Evolutionary conservation across 2,329 filamentous ascomycete species (phyloP), one percentile per base, ranked within the genome.

Genomic region (Chrysoporthe austroafricana): DNA sequence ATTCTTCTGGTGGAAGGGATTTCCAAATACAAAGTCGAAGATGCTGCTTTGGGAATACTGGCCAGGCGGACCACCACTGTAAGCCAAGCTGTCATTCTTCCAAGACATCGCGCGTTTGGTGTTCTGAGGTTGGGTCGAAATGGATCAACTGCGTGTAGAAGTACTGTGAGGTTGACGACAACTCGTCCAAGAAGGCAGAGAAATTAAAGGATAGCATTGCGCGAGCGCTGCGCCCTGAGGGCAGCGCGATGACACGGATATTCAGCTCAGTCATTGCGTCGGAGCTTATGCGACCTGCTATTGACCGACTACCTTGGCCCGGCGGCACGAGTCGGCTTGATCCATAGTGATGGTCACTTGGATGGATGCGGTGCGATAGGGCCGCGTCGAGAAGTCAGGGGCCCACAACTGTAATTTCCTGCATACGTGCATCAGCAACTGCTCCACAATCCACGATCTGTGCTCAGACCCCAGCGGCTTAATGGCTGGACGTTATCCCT

Each of bases 21-120:
- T 76, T 67, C 76, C 75, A 65, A 80, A 78, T 18, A 76, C 62
- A 66, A 75, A 82, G 64, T 79, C 75, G 67, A 81, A 81, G 62
- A 75, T 68, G 57, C 78, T 80, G 21, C 57, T 56, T 4, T 67
- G 62, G 16, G 75, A 74, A n/a, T 76, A 62, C 34, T 70, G 64
- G 43, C 71, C 70, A 1, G 73, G 68, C 0, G 71, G 69, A n/a
- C 67, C 63, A 46, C 73, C 74, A 11, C 72, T 66, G 46, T 73
- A 73, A 34, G 74, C 72, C 65, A 70, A 52, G 7, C 46, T 64
- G 34, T 65, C 52, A 16, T 46, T 36, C 4, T 21, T 50, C 11
- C 54, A 26, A 26, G 66, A 44, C 66, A 70, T 70, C 32, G 6
- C 39, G 21, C 16, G 36, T 39, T 42, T 9, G 16, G 63, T 21